These are phyloP conservation scores for Trichoderma cornu-damae DNA, from an alignment of 2,329 filamentous ascomycete species.

Conservation along the genomic window DNA sequence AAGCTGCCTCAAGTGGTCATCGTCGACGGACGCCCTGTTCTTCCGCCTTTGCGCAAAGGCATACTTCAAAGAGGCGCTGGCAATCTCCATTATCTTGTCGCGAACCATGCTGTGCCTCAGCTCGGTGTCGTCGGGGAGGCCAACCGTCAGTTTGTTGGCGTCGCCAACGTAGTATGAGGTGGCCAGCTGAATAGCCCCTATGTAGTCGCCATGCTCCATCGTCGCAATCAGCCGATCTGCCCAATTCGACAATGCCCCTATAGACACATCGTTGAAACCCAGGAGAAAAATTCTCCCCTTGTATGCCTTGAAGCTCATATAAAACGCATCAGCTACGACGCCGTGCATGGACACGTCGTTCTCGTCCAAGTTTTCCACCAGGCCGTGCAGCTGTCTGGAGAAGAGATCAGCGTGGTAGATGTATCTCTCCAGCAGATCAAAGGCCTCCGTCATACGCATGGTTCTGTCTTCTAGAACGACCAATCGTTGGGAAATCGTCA, in stretches of 20 bases:
- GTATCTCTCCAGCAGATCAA: conserved; percentile 85
- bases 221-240: conserved; percentile 86
- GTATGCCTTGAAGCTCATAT: conserved; percentile 95
- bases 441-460: conserved; percentile 88
- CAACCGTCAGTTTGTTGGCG: conserved; percentile 90
- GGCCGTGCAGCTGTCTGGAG: conserved; percentile 73
- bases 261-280: conserved; percentile 88
- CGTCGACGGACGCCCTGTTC: conserved; percentile 41
- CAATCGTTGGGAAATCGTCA: conserved; percentile 91
- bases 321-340: conserved; percentile 93
- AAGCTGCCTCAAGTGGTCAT: conserved; percentile 66
- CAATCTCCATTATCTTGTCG: conserved; percentile 88
- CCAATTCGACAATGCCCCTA: conserved; percentile 94
- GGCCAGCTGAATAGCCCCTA: conserved; percentile 83
- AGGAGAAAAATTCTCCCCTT: conserved; percentile 89
- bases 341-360: conserved; percentile 87
- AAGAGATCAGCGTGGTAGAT: conserved; percentile 91
- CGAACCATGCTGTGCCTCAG: conserved; percentile 75
- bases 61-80: conserved; percentile 85
- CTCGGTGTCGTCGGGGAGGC: conserved; percentile 75
- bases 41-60: conserved; percentile 66
- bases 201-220: conserved; percentile 96
- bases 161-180: conserved; percentile 89
- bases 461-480: conserved; percentile 86
- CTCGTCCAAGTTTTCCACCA: conserved; percentile 86